These are phyloP conservation scores for Ceratocystis variospora DNA, from an alignment of 2,329 filamentous ascomycete species.

Conservation along the genomic window DNA sequence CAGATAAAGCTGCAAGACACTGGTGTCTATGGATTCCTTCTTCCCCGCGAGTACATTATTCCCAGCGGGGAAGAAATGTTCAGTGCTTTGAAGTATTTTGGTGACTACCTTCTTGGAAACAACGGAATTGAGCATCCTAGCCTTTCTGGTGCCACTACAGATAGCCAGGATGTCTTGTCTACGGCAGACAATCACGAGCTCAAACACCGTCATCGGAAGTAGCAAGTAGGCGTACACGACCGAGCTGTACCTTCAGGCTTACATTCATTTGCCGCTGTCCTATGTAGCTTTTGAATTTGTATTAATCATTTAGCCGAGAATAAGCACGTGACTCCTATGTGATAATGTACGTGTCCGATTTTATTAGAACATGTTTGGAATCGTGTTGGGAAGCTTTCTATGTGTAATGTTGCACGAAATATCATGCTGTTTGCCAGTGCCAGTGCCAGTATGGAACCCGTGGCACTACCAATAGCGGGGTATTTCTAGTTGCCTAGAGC, in stretches of 20 bases:
- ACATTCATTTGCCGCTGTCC: neutral
- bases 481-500: slow-evolving; percentile 26
- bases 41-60: slow-evolving; percentile 75
- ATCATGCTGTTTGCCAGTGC: neutral
- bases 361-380: neutral
- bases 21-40: slow-evolving; percentile 82
- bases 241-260: too few relatives aligned
- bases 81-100: slow-evolving; percentile 70
- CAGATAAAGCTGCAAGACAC: slow-evolving; percentile 91
- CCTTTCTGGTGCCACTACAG: slow-evolving; percentile 14
- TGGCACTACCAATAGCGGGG: neutral
- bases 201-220: neutral
- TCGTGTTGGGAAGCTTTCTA: too few relatives aligned
- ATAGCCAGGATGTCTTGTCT: slow-evolving; percentile 20
- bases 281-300: neutral
- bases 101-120: slow-evolving; percentile 60
- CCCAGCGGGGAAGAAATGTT: slow-evolving; percentile 82
- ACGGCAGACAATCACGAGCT: slow-evolving; percentile 11
- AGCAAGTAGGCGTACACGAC: neutral
- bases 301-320: neutral
- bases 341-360: too few relatives aligned
- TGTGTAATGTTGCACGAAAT: too few relatives aligned
- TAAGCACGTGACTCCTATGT: too few relatives aligned
- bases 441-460: neutral
- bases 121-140: slow-evolving; percentile 45